These are phyloP conservation scores for Serendipita sp. DNA, from an alignment of 768 basidiomycete genomes.

Conservation along the genomic window DNA sequence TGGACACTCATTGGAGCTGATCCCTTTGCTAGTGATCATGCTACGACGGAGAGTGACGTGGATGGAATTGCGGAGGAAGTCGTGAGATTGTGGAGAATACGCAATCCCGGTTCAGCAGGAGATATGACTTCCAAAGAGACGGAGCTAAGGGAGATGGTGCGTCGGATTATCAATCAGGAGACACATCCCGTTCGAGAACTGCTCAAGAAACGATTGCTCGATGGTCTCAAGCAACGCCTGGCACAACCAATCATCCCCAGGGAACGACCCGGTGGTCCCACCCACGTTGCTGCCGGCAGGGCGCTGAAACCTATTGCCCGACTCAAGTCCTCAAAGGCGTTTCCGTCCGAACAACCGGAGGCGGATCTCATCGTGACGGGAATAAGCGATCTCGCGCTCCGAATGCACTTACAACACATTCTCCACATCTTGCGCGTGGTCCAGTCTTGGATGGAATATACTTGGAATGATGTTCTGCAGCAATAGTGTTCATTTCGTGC, in stretches of 20 bases:
- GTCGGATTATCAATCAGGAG: not conserved
- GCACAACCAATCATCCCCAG: not conserved
- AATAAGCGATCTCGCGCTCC: not conserved
- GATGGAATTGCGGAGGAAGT: not conserved
- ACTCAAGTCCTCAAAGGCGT: not conserved
- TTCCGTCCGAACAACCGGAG: not conserved
- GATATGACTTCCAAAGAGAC: not conserved
- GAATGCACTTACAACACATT: not conserved
- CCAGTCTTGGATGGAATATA: not conserved
- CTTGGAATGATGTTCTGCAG: not conserved
- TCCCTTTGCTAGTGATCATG: not conserved
- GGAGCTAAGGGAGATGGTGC: not conserved
- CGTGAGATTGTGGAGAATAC: not conserved
- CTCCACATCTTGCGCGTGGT: not conserved
- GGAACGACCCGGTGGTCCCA: not conserved
- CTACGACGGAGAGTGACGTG: not conserved
- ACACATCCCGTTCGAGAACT: not conserved
- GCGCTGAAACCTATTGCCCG: not conserved
- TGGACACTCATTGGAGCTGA: not conserved
- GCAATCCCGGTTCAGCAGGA: not conserved
- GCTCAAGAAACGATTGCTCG: not conserved
- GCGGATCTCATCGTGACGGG: not conserved
- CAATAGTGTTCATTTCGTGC: not conserved
- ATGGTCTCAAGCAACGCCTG: not conserved
- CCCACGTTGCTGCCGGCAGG: not conserved